Percentiles rank a stretch among this genome's conserved stretches.
phyloP scores from a whole-genome alignment of 2,329 filamentous ascomycete genomes.

The Neopestalotiopsis sp. region DNA sequence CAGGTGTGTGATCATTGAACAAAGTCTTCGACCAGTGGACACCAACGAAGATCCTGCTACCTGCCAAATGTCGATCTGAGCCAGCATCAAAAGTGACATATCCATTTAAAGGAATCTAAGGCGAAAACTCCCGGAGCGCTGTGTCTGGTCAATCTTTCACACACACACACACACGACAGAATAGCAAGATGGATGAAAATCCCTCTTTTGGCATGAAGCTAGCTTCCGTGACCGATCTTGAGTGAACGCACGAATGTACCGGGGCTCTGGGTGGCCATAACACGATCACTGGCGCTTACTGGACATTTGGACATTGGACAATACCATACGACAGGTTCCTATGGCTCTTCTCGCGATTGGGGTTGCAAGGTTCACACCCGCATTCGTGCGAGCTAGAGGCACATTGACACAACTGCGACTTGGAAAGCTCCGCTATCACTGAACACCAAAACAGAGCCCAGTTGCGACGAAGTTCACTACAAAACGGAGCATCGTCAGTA shows the following conservation, averaged over 20 bases:
- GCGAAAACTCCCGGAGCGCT: not conserved
- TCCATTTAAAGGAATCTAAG: not conserved
- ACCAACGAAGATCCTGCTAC: constrained; percentile 3
- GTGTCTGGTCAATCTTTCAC: not conserved
- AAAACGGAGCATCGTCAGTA: not conserved
- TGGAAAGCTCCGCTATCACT: not conserved
- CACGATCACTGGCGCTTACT: not conserved
- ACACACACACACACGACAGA: not conserved
- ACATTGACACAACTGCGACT: not conserved
- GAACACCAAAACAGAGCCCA: not conserved
- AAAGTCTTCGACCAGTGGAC: constrained; percentile 4
- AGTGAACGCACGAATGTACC: not conserved
- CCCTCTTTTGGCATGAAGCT: not conserved
- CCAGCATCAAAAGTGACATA: not conserved
- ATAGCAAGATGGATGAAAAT: not conserved
- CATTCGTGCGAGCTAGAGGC: not conserved
- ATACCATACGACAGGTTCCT: not conserved
- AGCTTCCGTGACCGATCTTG: not conserved
- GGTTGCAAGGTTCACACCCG: not conserved
- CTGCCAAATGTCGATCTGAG: constrained; percentile 8
- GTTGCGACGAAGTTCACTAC: not conserved
- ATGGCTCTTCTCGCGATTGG: not conserved
- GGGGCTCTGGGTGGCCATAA: not conserved
- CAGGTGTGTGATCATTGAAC: not conserved
- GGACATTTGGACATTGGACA: not conserved